These are phyloP conservation scores for Inga oerstediana DNA, from an alignment of 306 rosid species.

Conservation along the genomic window DNA sequence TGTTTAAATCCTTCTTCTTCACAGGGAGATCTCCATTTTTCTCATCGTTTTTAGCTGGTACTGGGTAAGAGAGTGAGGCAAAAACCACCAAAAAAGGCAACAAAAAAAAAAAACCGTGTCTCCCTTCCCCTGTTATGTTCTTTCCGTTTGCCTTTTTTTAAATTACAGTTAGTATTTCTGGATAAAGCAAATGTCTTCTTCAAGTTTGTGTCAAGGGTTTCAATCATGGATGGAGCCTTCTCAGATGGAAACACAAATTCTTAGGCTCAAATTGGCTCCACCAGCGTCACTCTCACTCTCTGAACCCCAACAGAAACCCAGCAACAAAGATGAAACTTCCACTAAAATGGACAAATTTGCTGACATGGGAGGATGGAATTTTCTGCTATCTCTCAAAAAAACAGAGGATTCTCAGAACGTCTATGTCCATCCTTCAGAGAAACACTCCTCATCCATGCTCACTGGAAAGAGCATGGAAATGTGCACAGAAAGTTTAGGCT, in stretches of 20 bases:
- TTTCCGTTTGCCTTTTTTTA: slow-evolving; percentile 17
- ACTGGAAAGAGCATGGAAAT: slow-evolving; percentile 71
- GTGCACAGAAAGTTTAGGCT: slow-evolving; percentile 89
- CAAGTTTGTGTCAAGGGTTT: slow-evolving; percentile 54
- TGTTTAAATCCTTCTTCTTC: slow-evolving; percentile 29
- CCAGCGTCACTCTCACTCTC: slow-evolving; percentile 29
- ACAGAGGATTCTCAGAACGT: slow-evolving; percentile 34
- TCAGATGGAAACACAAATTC: slow-evolving; percentile 42
- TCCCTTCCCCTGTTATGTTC: slow-evolving; percentile 29
- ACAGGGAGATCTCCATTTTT: slow-evolving; percentile 16
- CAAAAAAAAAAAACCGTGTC: slow-evolving; percentile 4
- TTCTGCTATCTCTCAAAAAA: slow-evolving; percentile 51
- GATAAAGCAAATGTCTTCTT: slow-evolving; percentile 46
- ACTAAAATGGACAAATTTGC: slow-evolving; percentile 2
- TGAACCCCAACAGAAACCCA: slow-evolving; percentile 15
- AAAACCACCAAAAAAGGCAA: not conserved
- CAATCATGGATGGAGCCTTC: slow-evolving; percentile 61
- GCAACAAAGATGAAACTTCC: slow-evolving; percentile 10
- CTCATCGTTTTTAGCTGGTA: slow-evolving; percentile 7
- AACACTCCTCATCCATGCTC: slow-evolving; percentile 56
- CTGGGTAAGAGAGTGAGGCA: not conserved
- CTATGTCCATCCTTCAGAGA: slow-evolving; percentile 66
- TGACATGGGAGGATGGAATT: slow-evolving; percentile 45
- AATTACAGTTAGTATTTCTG: slow-evolving; percentile 9
- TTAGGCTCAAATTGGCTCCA: slow-evolving; percentile 56